Evolutionary conservation across 23 red algal genomes (phyloP).

Genomic region (Agarophyton chilense): DNA sequence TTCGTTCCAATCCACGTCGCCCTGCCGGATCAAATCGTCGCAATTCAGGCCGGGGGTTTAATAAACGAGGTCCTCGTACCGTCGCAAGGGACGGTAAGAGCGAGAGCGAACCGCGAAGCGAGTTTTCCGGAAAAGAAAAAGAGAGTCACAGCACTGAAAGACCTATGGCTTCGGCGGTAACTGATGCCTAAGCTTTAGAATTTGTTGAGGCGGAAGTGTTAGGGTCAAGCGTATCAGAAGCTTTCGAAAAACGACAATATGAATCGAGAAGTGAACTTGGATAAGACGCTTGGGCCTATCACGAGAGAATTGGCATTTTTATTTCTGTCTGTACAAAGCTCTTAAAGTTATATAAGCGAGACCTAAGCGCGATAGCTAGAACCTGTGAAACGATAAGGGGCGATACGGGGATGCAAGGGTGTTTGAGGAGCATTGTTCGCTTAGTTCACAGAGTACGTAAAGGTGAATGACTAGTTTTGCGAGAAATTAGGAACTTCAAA

Average conservation of each 20-base stretch:
- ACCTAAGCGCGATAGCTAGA: not conserved
- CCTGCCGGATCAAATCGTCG: conserved; percentile 23
- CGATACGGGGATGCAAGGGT: not conserved
- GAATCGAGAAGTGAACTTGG: not conserved
- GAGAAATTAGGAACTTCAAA: conserved; percentile 78
- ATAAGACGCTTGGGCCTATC: too few relatives aligned
- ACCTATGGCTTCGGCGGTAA: not conserved
- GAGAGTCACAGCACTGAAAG: not conserved
- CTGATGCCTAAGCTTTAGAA: not conserved
- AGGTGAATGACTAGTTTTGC: conserved; percentile 2
- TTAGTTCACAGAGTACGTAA: not conserved
- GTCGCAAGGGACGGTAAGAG: not conserved
- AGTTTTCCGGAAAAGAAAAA: not conserved
- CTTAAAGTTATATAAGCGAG: not conserved
- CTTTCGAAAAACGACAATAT: not conserved
- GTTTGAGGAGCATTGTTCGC: not conserved
- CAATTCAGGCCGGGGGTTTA: not conserved
- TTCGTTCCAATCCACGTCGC: conserved; percentile 23
- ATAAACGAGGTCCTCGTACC: not conserved
- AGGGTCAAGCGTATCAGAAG: not conserved
- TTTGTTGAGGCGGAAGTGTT: not conserved
- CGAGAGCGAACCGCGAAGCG: not conserved
- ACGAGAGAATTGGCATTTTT: too few relatives aligned
- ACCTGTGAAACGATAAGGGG: not conserved
- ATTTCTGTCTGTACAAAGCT: conserved; percentile 9